Evolutionary conservation across 2,329 filamentous ascomycete genomes (phyloP).

Genomic region (Hypomyces rosellus): DNA sequence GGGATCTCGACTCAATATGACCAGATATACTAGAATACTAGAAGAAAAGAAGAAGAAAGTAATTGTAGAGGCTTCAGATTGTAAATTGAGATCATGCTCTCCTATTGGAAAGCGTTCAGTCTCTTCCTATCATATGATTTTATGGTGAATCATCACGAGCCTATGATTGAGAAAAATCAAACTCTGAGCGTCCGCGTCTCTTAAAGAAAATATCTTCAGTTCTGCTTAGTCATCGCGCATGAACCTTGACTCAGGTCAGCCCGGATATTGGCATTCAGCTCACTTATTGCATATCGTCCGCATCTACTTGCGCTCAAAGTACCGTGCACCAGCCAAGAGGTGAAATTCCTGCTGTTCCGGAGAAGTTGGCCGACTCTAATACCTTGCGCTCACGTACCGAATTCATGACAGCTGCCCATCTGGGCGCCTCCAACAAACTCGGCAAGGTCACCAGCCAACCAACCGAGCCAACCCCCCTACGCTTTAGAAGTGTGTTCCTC

Average conservation of each 20-base stretch:
- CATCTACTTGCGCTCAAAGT: neutral
- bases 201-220: slow-evolving; percentile 16
- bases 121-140: slow-evolving; percentile 63
- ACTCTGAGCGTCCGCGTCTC: neutral
- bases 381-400: slow-evolving; percentile 6
- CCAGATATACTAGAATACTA: neutral
- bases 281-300: neutral
- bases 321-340: neutral
- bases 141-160: slow-evolving; percentile 56
- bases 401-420: neutral
- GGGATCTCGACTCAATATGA: neutral
- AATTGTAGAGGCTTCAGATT: slow-evolving; percentile 50
- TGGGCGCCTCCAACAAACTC: too few species aligned
- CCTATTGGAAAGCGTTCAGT: slow-evolving; percentile 49
- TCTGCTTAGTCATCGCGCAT: slow-evolving; percentile 22
- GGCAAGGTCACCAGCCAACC: slow-evolving; percentile 2
- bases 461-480: slow-evolving; percentile 1
- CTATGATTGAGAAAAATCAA: slow-evolving; percentile 29
- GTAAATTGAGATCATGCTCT: slow-evolving; percentile 56
- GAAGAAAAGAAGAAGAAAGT: neutral
- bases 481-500: slow-evolving; percentile 2
- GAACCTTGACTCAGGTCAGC: neutral
- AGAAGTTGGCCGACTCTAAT: neutral
- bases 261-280: neutral
- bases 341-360: neutral